Percentiles rank a stretch among this genome's conserved stretches.
Conservation (phyloP, 2,329 filamentous ascomycete genomes). For the Cladosporium phlei region DNA sequence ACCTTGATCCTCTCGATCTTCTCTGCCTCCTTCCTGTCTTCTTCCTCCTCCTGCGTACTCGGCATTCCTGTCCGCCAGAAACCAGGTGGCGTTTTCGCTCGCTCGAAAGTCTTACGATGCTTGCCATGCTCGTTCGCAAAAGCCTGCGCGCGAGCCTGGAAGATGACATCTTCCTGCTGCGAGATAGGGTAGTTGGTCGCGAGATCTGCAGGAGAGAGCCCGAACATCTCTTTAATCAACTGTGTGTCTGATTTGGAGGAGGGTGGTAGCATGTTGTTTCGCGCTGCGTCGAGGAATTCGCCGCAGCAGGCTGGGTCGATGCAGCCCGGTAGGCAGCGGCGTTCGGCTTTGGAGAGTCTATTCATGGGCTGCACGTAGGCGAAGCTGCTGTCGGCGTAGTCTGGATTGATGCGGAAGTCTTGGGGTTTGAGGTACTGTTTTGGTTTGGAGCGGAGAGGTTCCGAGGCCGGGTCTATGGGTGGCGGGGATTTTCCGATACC, state of each 20-base stretch:
- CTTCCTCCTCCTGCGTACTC: constrained; percentile 71
- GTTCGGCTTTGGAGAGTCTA: constrained; percentile 49
- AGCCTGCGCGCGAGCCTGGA: constrained; percentile 69
- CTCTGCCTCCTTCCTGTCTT: constrained; percentile 61
- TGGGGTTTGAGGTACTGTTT: constrained; percentile 55
- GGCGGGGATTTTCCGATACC: constrained; percentile 20
- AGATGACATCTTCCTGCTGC: constrained; percentile 62
- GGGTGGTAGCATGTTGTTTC: constrained; percentile 23
- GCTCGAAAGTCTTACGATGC: constrained; percentile 69
- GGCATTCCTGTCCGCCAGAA: constrained; percentile 93
- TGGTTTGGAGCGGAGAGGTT: constrained; percentile 55
- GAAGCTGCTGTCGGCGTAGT: constrained; percentile 65
- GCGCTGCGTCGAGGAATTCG: constrained; percentile 63
- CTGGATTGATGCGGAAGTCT: constrained; percentile 80
- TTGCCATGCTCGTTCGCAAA: constrained; percentile 71
- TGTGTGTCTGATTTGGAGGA: constrained; percentile 24
- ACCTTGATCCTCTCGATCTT: constrained; percentile 60
- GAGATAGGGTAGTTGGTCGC: constrained; percentile 28
- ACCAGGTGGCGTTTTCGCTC: constrained; percentile 70
- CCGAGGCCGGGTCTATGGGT: constrained; percentile 30
- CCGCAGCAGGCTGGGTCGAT: constrained; percentile 70
- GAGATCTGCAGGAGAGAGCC: constrained; percentile 21
- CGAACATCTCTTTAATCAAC: constrained; percentile 26
- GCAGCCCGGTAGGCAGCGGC: constrained; percentile 69
- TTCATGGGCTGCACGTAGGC: constrained; percentile 71